A percentile compares a stretch with the other conserved stretches of the same genome.
phyloP scores from a whole-genome alignment of 805 yeast species.

The Scheffersomyces coipomensis region DNA sequence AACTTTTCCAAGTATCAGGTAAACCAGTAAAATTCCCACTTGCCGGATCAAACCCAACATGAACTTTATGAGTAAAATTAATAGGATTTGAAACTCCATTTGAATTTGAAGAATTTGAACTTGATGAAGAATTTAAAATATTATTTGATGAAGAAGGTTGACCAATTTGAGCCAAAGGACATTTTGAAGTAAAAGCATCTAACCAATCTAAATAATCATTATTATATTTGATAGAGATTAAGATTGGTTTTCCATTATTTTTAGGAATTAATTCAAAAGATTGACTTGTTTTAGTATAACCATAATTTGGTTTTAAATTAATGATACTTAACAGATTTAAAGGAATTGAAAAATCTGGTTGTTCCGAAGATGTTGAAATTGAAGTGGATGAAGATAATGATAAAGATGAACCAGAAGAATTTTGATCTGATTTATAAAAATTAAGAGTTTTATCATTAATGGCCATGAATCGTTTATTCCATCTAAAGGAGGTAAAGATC shows the following conservation, averaged over 20 bases:
- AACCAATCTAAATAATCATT: constrained; percentile 86
- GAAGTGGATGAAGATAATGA: background rate
- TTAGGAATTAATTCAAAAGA: constrained; percentile 77
- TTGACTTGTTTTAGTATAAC: constrained; percentile 41
- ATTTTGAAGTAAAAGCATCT: constrained; percentile 78
- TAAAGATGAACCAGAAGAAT: background rate
- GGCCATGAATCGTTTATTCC: constrained; percentile 88
- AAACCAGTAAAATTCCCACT: constrained; percentile 57
- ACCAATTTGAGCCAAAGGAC: constrained; percentile 55
- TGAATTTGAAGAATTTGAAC: constrained; percentile 4
- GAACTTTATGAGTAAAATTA: constrained; percentile 91
- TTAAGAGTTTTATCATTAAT: constrained; percentile 72
- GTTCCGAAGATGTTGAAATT: background rate
- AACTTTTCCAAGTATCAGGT: constrained; percentile 57
- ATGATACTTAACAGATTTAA: constrained; percentile 35
- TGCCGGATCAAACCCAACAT: constrained; percentile 82
- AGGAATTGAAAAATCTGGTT: constrained; percentile 38
- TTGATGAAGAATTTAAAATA: constrained; percentile 5
- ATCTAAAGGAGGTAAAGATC: constrained; percentile 71
- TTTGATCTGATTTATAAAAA: constrained; percentile 67
- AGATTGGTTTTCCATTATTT: constrained; percentile 56
- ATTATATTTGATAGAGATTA: constrained; percentile 73
- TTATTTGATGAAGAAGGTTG: constrained; percentile 6
- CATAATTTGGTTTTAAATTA: constrained; percentile 59
- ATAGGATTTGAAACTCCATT: constrained; percentile 83